Conservation (phyloP, 257 asterid genomes). For the Ilex aquifolium region DNA sequence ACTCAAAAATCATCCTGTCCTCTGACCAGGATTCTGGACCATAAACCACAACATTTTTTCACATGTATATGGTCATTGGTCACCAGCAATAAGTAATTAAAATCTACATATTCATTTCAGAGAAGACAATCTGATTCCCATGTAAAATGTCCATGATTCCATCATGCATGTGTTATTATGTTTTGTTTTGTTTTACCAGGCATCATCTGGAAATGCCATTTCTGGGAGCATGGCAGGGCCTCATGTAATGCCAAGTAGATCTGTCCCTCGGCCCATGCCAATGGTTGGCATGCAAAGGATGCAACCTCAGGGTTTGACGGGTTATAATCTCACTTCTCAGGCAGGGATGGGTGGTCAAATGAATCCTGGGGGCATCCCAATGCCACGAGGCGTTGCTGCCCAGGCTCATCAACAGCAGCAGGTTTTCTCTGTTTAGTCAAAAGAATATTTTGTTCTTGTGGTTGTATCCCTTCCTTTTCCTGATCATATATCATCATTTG, state of each 20-base stretch:
- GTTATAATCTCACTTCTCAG: slow-evolving; percentile 78
- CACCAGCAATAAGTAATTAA: too few relatives aligned
- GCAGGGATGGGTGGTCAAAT: slow-evolving; percentile 79
- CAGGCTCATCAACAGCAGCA: slow-evolving; percentile 96
- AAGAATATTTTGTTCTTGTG: slow-evolving; percentile 1
- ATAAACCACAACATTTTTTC: too few relatives aligned
- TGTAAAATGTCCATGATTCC: too few relatives aligned
- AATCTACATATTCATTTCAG: too few relatives aligned
- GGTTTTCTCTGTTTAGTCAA: slow-evolving; percentile 29
- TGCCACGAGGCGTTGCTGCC: slow-evolving; percentile 82
- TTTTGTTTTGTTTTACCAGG: slow-evolving; percentile 33
- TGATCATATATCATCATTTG: slow-evolving; percentile 12
- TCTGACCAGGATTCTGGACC: too few relatives aligned
- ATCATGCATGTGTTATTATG: neutral
- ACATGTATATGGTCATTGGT: too few relatives aligned
- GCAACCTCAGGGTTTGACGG: slow-evolving; percentile 78
- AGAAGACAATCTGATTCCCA: too few relatives aligned
- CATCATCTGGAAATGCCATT: slow-evolving; percentile 58
- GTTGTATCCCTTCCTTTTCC: slow-evolving; percentile 14
- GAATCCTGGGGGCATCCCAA: slow-evolving; percentile 74
- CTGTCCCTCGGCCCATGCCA: slow-evolving; percentile 75
- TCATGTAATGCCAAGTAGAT: slow-evolving; percentile 74
- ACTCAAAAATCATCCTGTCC: too few relatives aligned
- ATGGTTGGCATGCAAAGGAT: slow-evolving; percentile 79
- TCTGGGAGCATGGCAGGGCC: slow-evolving; percentile 68